Conservation (phyloP, 177 flowering plant species). For the Vitis hybrid region DNA sequence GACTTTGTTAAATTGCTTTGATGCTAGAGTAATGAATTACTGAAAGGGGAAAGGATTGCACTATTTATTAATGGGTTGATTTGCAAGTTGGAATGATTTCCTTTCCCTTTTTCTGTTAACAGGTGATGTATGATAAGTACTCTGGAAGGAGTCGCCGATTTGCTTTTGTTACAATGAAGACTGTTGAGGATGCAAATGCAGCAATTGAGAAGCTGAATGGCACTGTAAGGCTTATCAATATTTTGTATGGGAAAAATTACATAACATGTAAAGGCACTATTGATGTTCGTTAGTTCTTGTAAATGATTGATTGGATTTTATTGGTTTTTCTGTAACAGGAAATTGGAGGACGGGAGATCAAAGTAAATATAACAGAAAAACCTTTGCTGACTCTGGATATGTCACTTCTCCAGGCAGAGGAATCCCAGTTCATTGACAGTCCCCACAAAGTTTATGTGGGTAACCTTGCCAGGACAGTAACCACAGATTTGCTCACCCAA, state of each 20-base stretch:
- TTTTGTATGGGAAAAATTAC: not conserved
- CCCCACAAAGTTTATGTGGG: constrained; percentile 93
- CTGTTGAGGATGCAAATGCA: constrained; percentile 84
- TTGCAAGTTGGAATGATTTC: not conserved
- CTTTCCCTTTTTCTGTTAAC: constrained; percentile 1
- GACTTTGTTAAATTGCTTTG: no score
- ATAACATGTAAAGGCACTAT: not conserved
- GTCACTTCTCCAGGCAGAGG: constrained; percentile 65
- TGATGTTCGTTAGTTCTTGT: not conserved
- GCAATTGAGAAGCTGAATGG: constrained; percentile 81
- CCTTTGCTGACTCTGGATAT: constrained; percentile 48
- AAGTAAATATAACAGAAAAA: constrained; percentile 88
- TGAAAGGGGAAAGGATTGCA: no score
- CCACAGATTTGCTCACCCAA: constrained; percentile 61
- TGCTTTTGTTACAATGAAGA: constrained; percentile 88
- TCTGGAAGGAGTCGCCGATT: constrained; percentile 87
- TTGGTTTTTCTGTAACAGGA: constrained; percentile 42
- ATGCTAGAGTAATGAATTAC: no score
- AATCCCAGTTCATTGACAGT: constrained; percentile 76
- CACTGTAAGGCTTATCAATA: constrained; percentile 44
- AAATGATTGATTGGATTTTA: constrained; percentile 5
- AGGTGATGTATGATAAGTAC: constrained; percentile 97
- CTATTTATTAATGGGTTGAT: no score
- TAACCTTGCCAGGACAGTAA: constrained; percentile 87
- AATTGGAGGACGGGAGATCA: constrained; percentile 83